phyloP scores from a whole-genome alignment of 208 protist genomes.

The Leishmania tarentolae region DNA sequence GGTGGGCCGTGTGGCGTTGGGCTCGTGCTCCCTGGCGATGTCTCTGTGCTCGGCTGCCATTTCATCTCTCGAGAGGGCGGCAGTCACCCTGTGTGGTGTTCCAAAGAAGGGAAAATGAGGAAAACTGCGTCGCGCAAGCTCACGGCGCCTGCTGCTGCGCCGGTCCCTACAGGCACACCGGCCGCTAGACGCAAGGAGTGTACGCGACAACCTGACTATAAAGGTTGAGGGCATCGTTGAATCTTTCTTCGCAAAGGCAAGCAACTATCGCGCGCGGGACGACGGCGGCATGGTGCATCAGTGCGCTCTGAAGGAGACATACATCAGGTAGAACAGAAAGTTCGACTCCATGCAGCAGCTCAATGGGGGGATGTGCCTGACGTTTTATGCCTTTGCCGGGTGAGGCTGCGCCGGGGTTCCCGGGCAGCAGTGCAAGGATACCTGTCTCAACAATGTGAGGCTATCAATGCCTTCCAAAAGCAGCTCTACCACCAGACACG shows the following conservation, averaged over 20 bases:
- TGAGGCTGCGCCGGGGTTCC: conserved; percentile 80
- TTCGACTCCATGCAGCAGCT: conserved; percentile 89
- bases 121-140: conserved; percentile 1
- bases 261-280: conserved; percentile 65
- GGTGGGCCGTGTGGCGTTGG: no score
- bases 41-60: no score
- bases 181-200: conserved; percentile 15
- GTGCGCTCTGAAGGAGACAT: conserved; percentile 86
- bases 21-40: no score
- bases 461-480: conserved; percentile 38
- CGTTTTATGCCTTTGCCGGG: conserved; percentile 70
- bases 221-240: conserved; percentile 84
- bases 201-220: conserved; percentile 26
- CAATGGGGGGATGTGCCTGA: conserved; percentile 41
- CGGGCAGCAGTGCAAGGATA: conserved; percentile 56
- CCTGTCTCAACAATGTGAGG: conserved; percentile 27
- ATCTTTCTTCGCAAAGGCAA: conserved; percentile 44
- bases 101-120: conserved; percentile 16
- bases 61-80: not conserved
- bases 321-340: conserved; percentile 81
- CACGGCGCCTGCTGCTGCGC: not conserved
- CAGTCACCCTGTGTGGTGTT: conserved; percentile 8
- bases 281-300: conserved; percentile 55
- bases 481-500: conserved; percentile 69
- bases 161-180: conserved; percentile 10